Evolutionary conservation across 2,329 filamentous ascomycete species (phyloP).

Genomic region (Aspergillus awamori): DNA sequence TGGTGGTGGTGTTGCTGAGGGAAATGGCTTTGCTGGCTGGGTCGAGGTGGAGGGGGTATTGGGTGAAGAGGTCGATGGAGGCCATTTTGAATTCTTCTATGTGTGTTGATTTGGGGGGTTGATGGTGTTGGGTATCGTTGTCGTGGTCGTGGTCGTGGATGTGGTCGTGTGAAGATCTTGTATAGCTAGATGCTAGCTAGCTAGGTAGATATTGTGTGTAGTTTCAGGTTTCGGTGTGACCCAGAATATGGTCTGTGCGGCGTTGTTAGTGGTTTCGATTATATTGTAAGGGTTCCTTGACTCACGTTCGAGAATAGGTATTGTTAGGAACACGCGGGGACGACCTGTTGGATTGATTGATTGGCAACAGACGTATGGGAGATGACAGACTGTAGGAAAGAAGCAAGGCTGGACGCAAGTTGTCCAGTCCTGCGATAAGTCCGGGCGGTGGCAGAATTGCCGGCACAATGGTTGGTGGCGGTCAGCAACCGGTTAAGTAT

Average conservation of each 20-base stretch:
- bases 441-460: constrained; percentile 30
- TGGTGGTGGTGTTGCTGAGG: constrained; percentile 44
- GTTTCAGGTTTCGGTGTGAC: background rate
- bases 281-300: background rate
- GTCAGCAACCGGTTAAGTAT: background rate
- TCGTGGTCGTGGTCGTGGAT: background rate
- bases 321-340: background rate
- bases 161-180: background rate
- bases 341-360: background rate
- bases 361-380: background rate
- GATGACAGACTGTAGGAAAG: constrained; percentile 2
- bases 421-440: constrained; percentile 25
- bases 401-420: constrained; percentile 20
- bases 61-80: constrained; percentile 63
- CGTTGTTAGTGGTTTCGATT: background rate
- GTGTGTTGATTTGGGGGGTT: background rate
- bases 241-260: constrained; percentile 7
- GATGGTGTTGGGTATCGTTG: background rate
- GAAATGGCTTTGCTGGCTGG: constrained; percentile 76
- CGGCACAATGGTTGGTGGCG: background rate
- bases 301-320: background rate
- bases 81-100: constrained; percentile 26
- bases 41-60: constrained; percentile 80
- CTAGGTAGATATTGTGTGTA: background rate
- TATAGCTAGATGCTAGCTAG: too few relatives aligned